Evolutionary conservation across 495 filamentous ascomycete species (phyloP), one percentile per base, ranked within the genome.

Genomic region (Lasiosphaeria hispida): DNA sequence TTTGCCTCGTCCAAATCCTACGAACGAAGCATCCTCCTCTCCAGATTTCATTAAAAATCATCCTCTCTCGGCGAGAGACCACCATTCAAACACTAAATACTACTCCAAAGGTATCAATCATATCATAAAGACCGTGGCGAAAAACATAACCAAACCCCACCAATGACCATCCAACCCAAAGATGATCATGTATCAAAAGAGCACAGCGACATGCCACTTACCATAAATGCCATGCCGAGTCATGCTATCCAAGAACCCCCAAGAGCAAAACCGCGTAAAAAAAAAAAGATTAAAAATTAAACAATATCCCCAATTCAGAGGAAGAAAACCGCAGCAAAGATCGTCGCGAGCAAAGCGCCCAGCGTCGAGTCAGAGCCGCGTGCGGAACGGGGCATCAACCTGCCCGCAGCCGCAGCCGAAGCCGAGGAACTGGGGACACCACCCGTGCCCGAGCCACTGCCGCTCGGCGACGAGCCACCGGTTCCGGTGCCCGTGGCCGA

Each of bases 201-300:
- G 23, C 23, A 30, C 23, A 30, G 23, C 23, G 23, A 30, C 23
- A 30, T 30, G 23, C 23, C 23, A 30, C 23, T 30, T 30, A 30
- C 23, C 23, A 30, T 30, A 30, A 30, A 30, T 30, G 23, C 23
- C 23, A 30, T 30, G 23, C 23, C 23, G 23, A 30, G 43, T 15
- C 30, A 45, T 45, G 43, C 43, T 23, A 45, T 45, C 17, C 43
- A 45, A 30, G 6, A 13, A 45, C 18, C 43, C 43, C 43, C 4
- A 41, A 10, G 13, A 13, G 39, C 4, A 41, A n/a, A 45, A 45
- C 18, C 5, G 18, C n/a, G 43, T 11, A 45, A 19, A 17, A 17
- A 44, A 7, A 42, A 42, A 42, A 19, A 11, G 1, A 45, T 45
- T 45, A 45, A 45, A 45, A 45, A 45, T 45, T 45, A 45, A 45